Evolutionary conservation across 768 basidiomycete species (phyloP), one percentile per base, ranked within the genome.

Genomic region (Chalciporus sphaerocephalus): DNA sequence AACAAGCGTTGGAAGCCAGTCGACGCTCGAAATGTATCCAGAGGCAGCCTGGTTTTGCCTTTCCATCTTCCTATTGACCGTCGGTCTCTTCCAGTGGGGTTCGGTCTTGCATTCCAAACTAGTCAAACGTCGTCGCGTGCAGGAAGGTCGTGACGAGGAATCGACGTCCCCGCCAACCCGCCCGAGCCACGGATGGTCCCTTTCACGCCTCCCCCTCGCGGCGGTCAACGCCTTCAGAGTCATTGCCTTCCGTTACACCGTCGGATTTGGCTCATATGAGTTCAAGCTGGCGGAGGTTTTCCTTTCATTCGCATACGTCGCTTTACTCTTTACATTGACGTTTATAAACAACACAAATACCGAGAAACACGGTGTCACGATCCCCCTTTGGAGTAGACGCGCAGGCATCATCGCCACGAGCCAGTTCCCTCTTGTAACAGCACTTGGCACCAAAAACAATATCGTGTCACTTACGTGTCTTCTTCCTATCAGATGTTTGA

Each of bases 381-480:
- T 59, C 0, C 32, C 4, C 1, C 54, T 33, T 38, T 74, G 65
- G 62, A 52, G 55, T 8, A 54, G 56, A 25, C 65, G 67, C 16
- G 62, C 64, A 5, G 66, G 54, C 1, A 18, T 55, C 2, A 40
- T 72, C 17, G 69, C 69, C 1, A 58, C 62, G 2, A 60, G 56
- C 17, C 73, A 78, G 52, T 51, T 72, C 5, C 69, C 73, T 3
- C 54, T 78, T 4, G 66, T 76, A 44, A 66, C 74, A 0, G 73
- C 64, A 5, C 65, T 78, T 2, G 74, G 73, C 0, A 73, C 70
- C 12, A 78, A 78, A 62, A 74, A 78, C 56, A 78, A 78, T 36
- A 8, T 71, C 23, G 63, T 78, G 18, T 67, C 71, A 6, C 32
- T 71, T 70, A 36, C 6, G 68, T 48, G 5, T 11, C 5, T 11